These are phyloP conservation scores for Fusarium hostae DNA, from an alignment of 2,329 filamentous ascomycete genomes.

Conservation along the genomic window DNA sequence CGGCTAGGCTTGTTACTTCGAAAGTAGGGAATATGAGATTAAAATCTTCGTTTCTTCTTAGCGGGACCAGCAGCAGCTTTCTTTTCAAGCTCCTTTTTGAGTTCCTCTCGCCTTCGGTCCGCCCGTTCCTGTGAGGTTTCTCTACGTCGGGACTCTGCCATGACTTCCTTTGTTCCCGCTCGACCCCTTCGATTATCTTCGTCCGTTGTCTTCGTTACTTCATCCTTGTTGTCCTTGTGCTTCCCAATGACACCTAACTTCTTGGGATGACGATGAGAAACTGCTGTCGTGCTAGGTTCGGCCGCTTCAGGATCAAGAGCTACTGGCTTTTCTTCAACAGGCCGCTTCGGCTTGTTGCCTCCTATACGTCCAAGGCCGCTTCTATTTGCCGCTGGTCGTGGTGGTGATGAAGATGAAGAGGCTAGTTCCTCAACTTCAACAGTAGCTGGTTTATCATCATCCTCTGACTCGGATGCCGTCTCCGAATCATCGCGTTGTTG, in stretches of 20 bases:
- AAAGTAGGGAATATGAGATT: background rate
- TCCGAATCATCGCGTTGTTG: slow-evolving; percentile 49
- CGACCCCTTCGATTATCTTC: slow-evolving; percentile 40
- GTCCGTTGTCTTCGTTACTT: slow-evolving; percentile 8
- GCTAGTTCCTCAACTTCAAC: slow-evolving; percentile 25
- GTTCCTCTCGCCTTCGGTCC: slow-evolving; percentile 62
- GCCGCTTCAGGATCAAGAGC: slow-evolving; percentile 8
- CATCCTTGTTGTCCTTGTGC: slow-evolving; percentile 29
- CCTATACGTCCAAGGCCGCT: slow-evolving; percentile 57
- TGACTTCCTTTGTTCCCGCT: slow-evolving; percentile 28
- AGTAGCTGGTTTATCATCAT: slow-evolving; percentile 45
- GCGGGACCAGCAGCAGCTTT: slow-evolving; percentile 61
- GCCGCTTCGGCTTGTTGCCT: slow-evolving; percentile 41
- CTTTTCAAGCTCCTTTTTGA: slow-evolving; percentile 61
- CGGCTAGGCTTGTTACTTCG: background rate
- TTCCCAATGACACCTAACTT: slow-evolving; percentile 53
- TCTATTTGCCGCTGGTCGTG: slow-evolving; percentile 44
- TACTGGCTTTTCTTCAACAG: slow-evolving; percentile 9
- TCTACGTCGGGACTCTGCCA: slow-evolving; percentile 48
- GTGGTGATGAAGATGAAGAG: slow-evolving; percentile 38
- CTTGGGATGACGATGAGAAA: slow-evolving; percentile 26
- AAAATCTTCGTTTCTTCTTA: slow-evolving; percentile 69
- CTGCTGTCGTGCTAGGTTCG: slow-evolving; percentile 6
- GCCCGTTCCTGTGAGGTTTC: slow-evolving; percentile 60
- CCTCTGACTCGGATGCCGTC: slow-evolving; percentile 58